A percentile compares a stretch with the other conserved stretches of the same genome.
phyloP scores from a whole-genome alignment of 371 early-diverging fungal genomes.

The Saksenaea vasiformis region DNA sequence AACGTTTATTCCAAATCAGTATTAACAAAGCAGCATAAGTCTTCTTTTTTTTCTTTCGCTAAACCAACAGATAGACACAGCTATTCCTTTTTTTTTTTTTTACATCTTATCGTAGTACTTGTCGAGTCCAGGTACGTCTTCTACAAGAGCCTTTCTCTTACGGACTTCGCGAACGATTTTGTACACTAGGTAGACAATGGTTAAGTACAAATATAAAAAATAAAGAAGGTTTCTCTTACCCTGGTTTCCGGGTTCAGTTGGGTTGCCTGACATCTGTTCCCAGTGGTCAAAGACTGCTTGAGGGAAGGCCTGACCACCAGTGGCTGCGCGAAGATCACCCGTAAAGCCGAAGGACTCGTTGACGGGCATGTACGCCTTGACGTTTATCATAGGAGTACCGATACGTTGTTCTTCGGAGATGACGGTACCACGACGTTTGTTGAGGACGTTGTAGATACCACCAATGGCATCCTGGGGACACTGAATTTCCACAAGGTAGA shows the following conservation, averaged over 20 bases:
- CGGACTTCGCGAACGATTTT: slow-evolving; percentile 78
- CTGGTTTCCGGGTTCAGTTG: slow-evolving; percentile 57
- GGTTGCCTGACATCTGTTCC: slow-evolving; percentile 77
- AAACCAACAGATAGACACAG: not conserved
- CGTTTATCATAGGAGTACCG: slow-evolving; percentile 88
- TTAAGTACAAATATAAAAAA: not conserved
- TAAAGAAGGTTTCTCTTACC: not conserved
- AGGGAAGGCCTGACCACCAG: slow-evolving; percentile 97
- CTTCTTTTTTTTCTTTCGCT: not conserved
- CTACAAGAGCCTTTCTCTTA: slow-evolving; percentile 91
- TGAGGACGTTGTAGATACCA: slow-evolving; percentile 95
- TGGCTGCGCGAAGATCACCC: slow-evolving; percentile 88
- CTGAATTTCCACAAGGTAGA: slow-evolving; percentile 98
- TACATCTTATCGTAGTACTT: slow-evolving; percentile 88
- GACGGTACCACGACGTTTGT: slow-evolving; percentile 95
- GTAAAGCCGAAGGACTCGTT: slow-evolving; percentile 99
- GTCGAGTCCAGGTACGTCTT: slow-evolving; percentile 86
- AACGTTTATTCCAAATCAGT: too few relatives aligned
- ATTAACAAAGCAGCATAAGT: too few relatives aligned
- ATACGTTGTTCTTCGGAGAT: slow-evolving; percentile 89
- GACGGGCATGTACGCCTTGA: slow-evolving; percentile 98
- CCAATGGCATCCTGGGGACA: slow-evolving; percentile 95
- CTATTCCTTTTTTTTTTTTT: not conserved
- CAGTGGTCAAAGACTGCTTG: slow-evolving; percentile 86
- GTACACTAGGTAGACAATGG: slow-evolving; percentile 17